Conservation (phyloP, 2,329 filamentous ascomycete species). For the Samsoniella hepiali region DNA sequence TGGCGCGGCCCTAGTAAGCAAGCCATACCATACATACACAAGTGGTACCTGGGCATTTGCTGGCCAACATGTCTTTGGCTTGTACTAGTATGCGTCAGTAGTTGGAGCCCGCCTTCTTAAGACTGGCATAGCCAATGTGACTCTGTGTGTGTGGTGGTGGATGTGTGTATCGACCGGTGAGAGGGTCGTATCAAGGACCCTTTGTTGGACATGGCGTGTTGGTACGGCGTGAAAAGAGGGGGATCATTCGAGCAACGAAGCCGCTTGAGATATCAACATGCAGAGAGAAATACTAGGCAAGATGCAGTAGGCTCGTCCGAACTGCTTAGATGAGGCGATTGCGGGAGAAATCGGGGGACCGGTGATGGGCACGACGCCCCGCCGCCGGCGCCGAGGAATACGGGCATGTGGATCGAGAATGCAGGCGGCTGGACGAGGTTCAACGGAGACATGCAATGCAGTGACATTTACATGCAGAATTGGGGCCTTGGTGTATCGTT, state of each 20-base stretch:
- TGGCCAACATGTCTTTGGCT: not conserved
- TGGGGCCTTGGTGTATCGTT: not conserved
- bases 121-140: not conserved
- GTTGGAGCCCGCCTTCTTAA: not conserved
- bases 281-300: not conserved
- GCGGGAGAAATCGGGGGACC: constrained; percentile 4
- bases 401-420: constrained; percentile 5
- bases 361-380: not conserved
- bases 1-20: not conserved
- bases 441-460: not conserved
- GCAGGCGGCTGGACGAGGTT: not conserved
- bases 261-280: not conserved
- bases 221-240: not conserved
- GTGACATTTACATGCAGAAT: not conserved
- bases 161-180: not conserved
- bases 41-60: not conserved
- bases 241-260: not conserved
- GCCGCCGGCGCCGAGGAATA: constrained; percentile 8
- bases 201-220: not conserved
- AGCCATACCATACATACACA: not conserved
- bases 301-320: not conserved
- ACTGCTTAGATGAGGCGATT: not conserved
- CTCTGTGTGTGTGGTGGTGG: not conserved
- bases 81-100: too few relatives aligned
- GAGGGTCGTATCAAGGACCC: not conserved